Conservation (phyloP, 176 grass and related monocot species). For the Phyllostachys edulis region DNA sequence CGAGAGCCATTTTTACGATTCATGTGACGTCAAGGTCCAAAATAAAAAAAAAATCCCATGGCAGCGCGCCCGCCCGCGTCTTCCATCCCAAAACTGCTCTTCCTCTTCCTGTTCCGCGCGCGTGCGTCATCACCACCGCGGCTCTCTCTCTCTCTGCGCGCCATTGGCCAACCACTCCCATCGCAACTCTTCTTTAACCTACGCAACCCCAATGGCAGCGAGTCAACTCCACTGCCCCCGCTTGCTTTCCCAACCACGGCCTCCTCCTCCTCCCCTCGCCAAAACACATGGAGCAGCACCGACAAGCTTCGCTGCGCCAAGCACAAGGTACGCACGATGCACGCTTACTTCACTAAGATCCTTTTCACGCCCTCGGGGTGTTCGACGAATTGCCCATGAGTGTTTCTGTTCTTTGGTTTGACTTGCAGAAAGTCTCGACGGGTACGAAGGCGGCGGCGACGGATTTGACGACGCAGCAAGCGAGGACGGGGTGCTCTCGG, state of each 20-base stretch:
- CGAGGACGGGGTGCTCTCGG: constrained; percentile 9
- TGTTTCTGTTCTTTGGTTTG: neutral
- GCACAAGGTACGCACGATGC: neutral
- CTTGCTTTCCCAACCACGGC: too few relatives aligned
- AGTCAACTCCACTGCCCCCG: constrained; percentile 20
- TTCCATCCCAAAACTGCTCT: neutral
- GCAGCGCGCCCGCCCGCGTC: too few relatives aligned
- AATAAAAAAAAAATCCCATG: too few relatives aligned
- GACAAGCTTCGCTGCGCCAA: neutral
- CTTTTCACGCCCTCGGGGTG: neutral
- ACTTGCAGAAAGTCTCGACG: neutral
- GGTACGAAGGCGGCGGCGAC: neutral
- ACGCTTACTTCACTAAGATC: too few relatives aligned
- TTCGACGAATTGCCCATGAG: constrained; percentile 13
- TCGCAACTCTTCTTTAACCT: neutral
- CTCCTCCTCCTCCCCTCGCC: neutral
- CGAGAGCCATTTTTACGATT: too few relatives aligned
- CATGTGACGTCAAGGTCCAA: too few relatives aligned
- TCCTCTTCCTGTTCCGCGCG: neutral
- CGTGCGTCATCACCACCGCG: neutral
- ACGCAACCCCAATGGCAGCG: neutral
- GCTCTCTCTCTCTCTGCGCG: neutral
- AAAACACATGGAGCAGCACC: neutral
- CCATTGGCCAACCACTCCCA: constrained; percentile 2
- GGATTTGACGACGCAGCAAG: neutral